Evolutionary conservation across 257 asterid genomes (phyloP), one percentile per base, ranked within the genome.

Genomic region (Gardenia jasminoides): DNA sequence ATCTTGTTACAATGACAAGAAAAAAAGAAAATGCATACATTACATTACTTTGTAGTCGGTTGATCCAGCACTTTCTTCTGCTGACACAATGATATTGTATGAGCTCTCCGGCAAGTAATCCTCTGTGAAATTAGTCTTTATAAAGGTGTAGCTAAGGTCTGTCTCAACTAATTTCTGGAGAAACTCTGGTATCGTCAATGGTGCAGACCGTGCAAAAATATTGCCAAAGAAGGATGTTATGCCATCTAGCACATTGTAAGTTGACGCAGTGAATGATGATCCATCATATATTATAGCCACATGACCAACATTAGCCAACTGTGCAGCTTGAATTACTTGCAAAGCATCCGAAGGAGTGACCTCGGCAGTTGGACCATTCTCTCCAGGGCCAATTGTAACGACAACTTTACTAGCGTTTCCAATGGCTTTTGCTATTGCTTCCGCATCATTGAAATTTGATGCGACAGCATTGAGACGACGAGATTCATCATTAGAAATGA

Each of bases 1-100:
- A 80, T 73, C 66, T 67, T 74, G 82, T 65, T 48, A 31, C 76
- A 86, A 70, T 30, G 66, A 79, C 15, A 79, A 81, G 62, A 50
- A 75, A 83, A 86, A 83, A 88, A 78, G 85, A 85, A 82, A 91
- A 75, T 79, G 90, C 93, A 92, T 93, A 90, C 97, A 94, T 94
- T 94, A 90, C 98, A 94, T 94, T 94, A 95, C 99, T 93, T 93
- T 95, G 90, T 88, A 90, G 91, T 88, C 97, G 92, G 83, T 83
- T 43, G 76, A 89, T 72, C 19, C 85, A 75, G 89, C 85, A 79
- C 86, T 89, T 82, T 97, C 93, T 88, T 93, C 98, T 74, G 94
- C 86, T 19, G 92, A 80, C 76, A 95, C 91, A 1, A 91, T 93
- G 31, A 93, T 59, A 54, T 90, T 92, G 89, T 90, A 95, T 13